Evolutionary conservation across 768 basidiomycete species (phyloP).

Genomic region (Asterophora lycoperdoides): DNA sequence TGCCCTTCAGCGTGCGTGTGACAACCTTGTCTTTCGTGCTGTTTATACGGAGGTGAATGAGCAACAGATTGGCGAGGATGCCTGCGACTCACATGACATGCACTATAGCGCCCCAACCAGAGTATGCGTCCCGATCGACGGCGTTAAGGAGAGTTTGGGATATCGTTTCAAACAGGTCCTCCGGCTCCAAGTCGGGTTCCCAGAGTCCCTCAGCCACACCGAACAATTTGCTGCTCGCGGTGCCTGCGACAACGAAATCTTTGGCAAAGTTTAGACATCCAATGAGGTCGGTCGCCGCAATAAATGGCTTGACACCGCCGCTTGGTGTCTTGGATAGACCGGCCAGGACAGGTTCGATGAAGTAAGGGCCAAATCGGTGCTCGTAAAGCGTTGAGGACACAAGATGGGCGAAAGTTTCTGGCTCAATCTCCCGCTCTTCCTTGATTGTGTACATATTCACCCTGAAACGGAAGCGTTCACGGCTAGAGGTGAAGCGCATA

Average conservation of each 20-base stretch:
- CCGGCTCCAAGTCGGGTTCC: slow-evolving; percentile 95
- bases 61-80: slow-evolving; percentile 4
- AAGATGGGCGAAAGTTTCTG: slow-evolving; percentile 93
- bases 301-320: slow-evolving; percentile 81
- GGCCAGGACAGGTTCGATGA: slow-evolving; percentile 94
- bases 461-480: slow-evolving; percentile 86
- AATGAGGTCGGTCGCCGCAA: slow-evolving; percentile 92
- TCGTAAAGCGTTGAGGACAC: slow-evolving; percentile 96
- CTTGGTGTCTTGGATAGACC: slow-evolving; percentile 75
- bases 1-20: slow-evolving; percentile 81
- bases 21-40: slow-evolving; percentile 74
- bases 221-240: slow-evolving; percentile 86
- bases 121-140: slow-evolving; percentile 93
- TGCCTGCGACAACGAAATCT: slow-evolving; percentile 96
- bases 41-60: slow-evolving; percentile 4
- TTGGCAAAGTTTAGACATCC: slow-evolving; percentile 92
- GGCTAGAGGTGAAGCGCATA: slow-evolving; percentile 42
- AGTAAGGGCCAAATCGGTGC: slow-evolving; percentile 93
- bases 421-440: slow-evolving; percentile 95
- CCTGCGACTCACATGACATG: slow-evolving; percentile 78
- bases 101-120: slow-evolving; percentile 95
- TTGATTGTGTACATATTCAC: slow-evolving; percentile 99
- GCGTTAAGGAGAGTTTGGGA: slow-evolving; percentile 94
- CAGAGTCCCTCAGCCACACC: slow-evolving; percentile 98
- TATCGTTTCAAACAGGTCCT: slow-evolving; percentile 98